phyloP scores from a whole-genome alignment of 768 basidiomycete species.

The Tricholoma saponaceum region DNA sequence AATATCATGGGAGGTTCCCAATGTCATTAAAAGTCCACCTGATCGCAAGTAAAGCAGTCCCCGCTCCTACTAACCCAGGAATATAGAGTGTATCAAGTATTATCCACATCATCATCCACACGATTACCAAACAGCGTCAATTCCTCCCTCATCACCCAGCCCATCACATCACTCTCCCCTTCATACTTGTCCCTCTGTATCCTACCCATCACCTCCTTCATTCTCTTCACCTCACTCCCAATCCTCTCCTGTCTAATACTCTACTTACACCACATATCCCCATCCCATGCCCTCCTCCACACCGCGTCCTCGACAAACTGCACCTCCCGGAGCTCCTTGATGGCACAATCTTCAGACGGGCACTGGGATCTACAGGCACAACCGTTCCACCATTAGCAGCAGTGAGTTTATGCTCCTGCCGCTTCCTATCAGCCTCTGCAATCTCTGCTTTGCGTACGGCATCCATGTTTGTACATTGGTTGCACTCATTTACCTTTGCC shows the following conservation, averaged over 20 bases:
- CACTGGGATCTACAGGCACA: constrained; percentile 56
- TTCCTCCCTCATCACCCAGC: constrained; percentile 61
- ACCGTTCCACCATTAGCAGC: constrained; percentile 32
- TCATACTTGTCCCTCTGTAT: background rate
- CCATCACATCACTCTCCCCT: background rate
- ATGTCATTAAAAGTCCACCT: no score
- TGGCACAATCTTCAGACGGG: constrained; percentile 62
- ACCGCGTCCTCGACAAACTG: constrained; percentile 35
- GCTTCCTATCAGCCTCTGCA: constrained; percentile 63
- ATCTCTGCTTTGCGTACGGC: constrained; percentile 75
- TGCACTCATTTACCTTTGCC: constrained; percentile 84
- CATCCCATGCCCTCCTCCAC: constrained; percentile 34
- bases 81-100: constrained; percentile 78
- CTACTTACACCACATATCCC: constrained; percentile 30
- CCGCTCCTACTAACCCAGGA: constrained; percentile 76
- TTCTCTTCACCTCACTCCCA: background rate
- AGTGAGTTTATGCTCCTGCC: constrained; percentile 59
- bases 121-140: constrained; percentile 38
- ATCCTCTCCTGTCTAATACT: background rate
- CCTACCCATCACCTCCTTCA: background rate
- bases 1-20: no score
- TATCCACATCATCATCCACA: constrained; percentile 54
- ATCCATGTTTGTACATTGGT: constrained; percentile 81
- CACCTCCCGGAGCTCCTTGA: constrained; percentile 34
- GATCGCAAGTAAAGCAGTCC: constrained; percentile 74